Evolutionary conservation across 345 rosid species (phyloP).

Genomic region (Acer negundo): DNA sequence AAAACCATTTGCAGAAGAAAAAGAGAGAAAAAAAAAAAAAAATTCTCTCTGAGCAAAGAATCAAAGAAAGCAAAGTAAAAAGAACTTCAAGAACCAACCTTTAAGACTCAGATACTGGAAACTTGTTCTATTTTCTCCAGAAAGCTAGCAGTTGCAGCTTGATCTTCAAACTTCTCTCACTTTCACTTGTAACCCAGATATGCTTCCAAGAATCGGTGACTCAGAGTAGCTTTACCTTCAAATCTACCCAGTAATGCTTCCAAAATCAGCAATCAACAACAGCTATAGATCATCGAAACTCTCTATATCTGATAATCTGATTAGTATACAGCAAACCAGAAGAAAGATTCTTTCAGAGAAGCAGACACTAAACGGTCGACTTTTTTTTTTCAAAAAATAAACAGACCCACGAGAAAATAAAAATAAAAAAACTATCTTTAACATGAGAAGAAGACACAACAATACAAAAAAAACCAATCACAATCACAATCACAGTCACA

Average conservation of each 20-base stretch:
- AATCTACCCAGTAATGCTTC: constrained; percentile 20
- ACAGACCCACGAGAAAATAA: constrained; percentile 13
- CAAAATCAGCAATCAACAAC: constrained; percentile 29
- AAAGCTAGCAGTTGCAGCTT: constrained; percentile 44
- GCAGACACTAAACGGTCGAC: constrained; percentile 35
- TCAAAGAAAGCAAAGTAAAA: constrained; percentile 30
- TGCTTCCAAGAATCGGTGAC: background rate
- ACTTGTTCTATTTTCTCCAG: constrained; percentile 27
- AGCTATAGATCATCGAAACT: constrained; percentile 8
- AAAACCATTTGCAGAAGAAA: constrained; percentile 9
- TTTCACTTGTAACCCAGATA: constrained; percentile 16
- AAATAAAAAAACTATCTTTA: constrained; percentile 11
- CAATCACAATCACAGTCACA: constrained; percentile 30
- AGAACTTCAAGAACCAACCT: constrained; percentile 50
- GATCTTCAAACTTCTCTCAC: constrained; percentile 38
- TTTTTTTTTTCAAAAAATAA: constrained; percentile 3
- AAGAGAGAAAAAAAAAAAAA: constrained; percentile 4
- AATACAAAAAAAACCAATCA: constrained; percentile 1
- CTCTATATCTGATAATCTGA: background rate
- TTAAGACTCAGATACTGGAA: constrained; percentile 45
- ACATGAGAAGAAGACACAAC: constrained; percentile 18
- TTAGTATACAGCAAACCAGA: constrained; percentile 2
- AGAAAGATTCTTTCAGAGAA: constrained; percentile 14
- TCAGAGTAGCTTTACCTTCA: constrained; percentile 7
- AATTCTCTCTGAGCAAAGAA: constrained; percentile 9